Evolutionary conservation across 345 rosid genomes (phyloP).

Genomic region (Rhizophora apiculata): DNA sequence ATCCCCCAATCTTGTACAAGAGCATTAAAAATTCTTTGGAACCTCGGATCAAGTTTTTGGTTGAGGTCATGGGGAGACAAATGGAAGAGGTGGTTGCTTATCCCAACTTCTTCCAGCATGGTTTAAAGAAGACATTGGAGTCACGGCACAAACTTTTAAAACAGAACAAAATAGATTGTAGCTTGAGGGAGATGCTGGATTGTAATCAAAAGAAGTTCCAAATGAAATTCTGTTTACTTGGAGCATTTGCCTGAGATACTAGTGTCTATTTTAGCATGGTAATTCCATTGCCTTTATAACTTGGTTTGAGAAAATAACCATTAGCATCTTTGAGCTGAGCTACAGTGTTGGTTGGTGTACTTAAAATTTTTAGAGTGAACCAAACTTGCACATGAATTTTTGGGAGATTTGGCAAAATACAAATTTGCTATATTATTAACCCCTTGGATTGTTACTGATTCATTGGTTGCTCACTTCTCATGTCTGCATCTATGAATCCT

Average conservation of each 20-base stretch:
- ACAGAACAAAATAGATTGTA: constrained; percentile 49
- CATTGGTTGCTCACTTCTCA: no score
- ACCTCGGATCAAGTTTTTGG: constrained; percentile 69
- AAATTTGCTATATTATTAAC: no score
- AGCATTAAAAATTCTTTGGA: constrained; percentile 61
- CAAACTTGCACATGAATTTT: no score
- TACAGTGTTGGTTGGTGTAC: no score
- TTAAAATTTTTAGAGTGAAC: no score
- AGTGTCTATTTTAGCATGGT: not conserved
- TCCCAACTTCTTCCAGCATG: constrained; percentile 66
- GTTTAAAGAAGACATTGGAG: constrained; percentile 65
- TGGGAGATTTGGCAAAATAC: no score
- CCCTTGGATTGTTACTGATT: no score
- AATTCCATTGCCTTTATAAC: not conserved
- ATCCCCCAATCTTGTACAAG: constrained; percentile 65
- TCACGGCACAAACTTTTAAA: constrained; percentile 54
- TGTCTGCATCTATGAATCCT: no score
- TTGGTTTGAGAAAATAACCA: not conserved
- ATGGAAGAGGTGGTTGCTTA: constrained; percentile 56
- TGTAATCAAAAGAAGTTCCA: constrained; percentile 60
- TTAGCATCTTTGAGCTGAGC: no score
- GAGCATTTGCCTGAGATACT: constrained; percentile 31
- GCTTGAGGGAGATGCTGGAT: constrained; percentile 70
- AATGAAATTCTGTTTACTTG: constrained; percentile 46
- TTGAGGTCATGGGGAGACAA: constrained; percentile 61